These are phyloP conservation scores for Aspergillus flavus DNA, from an alignment of 2,329 filamentous ascomycete species.

Conservation along the genomic window DNA sequence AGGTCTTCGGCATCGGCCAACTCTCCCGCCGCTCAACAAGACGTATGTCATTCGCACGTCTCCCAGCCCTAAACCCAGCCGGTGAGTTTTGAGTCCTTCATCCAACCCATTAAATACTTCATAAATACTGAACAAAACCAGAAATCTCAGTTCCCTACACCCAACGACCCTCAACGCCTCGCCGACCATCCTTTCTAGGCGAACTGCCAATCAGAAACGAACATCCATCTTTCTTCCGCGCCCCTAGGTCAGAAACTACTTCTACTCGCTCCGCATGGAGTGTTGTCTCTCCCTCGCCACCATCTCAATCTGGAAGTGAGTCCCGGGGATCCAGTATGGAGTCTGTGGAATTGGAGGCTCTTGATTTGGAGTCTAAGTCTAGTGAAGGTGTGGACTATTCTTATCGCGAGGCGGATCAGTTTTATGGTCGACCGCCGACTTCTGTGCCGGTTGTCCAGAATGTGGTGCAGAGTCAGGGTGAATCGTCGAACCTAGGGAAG, in stretches of 20 bases:
- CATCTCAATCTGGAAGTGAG: neutral
- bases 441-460: neutral
- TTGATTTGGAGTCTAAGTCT: neutral
- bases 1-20: slow-evolving; percentile 10
- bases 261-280: neutral
- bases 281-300: neutral
- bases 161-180: neutral
- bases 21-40: slow-evolving; percentile 7
- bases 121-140: neutral
- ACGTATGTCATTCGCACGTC: slow-evolving; percentile 7
- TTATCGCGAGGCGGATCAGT: slow-evolving; percentile 9
- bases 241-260: neutral
- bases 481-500: neutral
- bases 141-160: neutral
- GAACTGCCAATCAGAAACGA: neutral
- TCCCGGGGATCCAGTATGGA: neutral
- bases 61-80: slow-evolving; percentile 1
- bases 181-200: neutral
- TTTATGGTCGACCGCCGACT: slow-evolving; percentile 5
- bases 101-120: neutral
- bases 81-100: neutral
- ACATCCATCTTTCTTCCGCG: neutral
- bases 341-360: neutral
- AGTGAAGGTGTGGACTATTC: slow-evolving; percentile 9
- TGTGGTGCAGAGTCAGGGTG: neutral